phyloP scores from a whole-genome alignment of 441 rosid genomes.

The Raphanus hybrid region DNA sequence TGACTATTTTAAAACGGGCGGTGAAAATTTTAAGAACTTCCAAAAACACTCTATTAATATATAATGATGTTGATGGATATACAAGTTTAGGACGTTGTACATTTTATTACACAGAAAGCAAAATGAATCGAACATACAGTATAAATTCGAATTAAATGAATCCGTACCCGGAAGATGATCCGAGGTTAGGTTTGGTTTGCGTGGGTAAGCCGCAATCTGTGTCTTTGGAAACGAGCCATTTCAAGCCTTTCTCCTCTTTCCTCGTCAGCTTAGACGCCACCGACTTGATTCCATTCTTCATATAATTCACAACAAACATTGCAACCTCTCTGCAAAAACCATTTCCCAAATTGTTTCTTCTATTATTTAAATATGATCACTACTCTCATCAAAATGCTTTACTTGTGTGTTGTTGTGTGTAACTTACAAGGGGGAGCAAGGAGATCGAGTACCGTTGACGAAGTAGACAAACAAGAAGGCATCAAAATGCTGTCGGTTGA shows the following conservation, averaged over 20 bases:
- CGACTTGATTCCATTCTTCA: conserved; percentile 56
- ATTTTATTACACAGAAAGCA: conserved; percentile 10
- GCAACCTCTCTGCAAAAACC: conserved; percentile 63
- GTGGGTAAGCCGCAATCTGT: conserved; percentile 51
- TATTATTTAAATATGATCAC: not conserved
- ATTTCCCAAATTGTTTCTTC: too few relatives aligned
- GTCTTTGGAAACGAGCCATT: conserved; percentile 67
- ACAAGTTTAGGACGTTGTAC: not conserved
- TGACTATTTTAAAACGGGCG: conserved; percentile 38
- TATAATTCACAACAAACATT: conserved; percentile 47
- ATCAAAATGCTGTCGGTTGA: conserved; percentile 75
- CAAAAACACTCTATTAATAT: not conserved
- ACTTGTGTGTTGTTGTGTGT: not conserved
- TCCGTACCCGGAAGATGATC: conserved; percentile 47
- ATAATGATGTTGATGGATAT: not conserved
- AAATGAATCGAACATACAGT: conserved; percentile 1
- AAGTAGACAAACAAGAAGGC: conserved; percentile 81
- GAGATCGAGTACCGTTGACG: conserved; percentile 73
- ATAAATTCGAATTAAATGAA: conserved; percentile 46
- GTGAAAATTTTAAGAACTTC: conserved; percentile 22
- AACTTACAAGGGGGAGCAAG: conserved; percentile 89
- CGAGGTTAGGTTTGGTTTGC: conserved; percentile 52
- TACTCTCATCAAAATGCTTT: too few relatives aligned
- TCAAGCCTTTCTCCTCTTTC: conserved; percentile 50
- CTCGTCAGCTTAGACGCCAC: conserved; percentile 48